Evolutionary conservation across 1,284 basidiomycete species (phyloP), one percentile per base, ranked within the genome.

Genomic region (Ceratobasidium sp.): DNA sequence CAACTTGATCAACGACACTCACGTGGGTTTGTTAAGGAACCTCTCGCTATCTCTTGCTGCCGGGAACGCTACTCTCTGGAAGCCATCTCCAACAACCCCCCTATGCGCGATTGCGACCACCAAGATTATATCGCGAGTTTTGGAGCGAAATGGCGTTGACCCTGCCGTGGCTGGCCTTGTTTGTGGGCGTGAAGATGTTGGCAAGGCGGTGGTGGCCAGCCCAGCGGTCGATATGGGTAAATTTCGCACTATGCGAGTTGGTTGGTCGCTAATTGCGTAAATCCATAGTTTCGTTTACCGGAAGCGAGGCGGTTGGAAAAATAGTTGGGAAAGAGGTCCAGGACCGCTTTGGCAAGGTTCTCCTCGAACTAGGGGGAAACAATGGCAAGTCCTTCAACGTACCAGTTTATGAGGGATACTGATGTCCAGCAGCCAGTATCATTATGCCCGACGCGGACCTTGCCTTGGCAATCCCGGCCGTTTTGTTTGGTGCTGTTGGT

Each of bases 331-430:
- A 90, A 84, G 88, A 88, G 78, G 96, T 97, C 1, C 93, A 92
- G 84, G 91, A 89, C 79, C 87, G 92, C 81, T 96, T 94, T 84
- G 95, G 94, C 64, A 94, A 97, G 86, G 87, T 91, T 48, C 90
- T 97, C 54, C 88, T 98, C 44, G 97, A 98, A 83, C 88, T 98
- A 12, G 96, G 96, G n/a, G 97, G 97, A 50, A 98, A 99, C 86
- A 98, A 98, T 82, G 93, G 93, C 93, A 83, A 48, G 77, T 59
- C 3, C 1, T 23, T 35, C 44, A 8, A 23, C 35, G 82, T 78
- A 55, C n/a, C 48, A 46, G 16, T 3, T 69, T 41, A 14, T n/a
- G 0, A 35, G 18, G 16, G n/a, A 30, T 35, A 8, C 65, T 80
- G 35, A 33, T 80, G 74, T 77, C 79, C 79, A 81, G 59, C 23